phyloP scores from a whole-genome alignment of 179 eudicot genomes.

The Beta corolliflora region DNA sequence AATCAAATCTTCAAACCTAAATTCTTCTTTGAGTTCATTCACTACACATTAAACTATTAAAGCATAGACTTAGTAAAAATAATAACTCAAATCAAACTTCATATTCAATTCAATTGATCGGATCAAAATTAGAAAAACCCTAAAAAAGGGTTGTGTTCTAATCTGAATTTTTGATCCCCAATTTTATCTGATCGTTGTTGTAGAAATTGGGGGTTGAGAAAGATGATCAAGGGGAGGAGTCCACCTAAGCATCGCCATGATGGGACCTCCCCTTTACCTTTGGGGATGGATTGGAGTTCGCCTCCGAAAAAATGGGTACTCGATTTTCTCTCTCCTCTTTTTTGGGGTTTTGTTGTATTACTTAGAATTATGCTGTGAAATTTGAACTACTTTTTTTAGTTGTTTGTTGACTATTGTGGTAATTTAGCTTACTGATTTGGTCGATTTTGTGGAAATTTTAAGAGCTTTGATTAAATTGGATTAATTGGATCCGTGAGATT shows the following conservation, averaged over 20 bases:
- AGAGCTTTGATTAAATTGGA: neutral
- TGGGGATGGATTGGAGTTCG: constrained; percentile 99
- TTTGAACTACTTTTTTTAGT: neutral
- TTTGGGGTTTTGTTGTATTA: constrained; percentile 9
- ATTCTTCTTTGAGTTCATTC: neutral
- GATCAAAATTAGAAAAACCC: constrained; percentile 25
- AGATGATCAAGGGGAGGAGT: constrained; percentile 46
- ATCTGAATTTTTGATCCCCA: constrained; percentile 5
- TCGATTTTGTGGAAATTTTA: neutral
- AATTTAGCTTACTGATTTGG: constrained; percentile 1
- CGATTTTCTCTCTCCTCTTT: neutral
- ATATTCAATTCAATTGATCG: constrained; percentile 21
- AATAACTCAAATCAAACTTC: neutral
- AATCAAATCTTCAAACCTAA: neutral
- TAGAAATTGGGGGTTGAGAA: neutral
- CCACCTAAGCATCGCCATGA: constrained; percentile 97
- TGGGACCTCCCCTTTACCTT: constrained; percentile 93
- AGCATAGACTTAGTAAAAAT: neutral
- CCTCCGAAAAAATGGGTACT: constrained; percentile 86
- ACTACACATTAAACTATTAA: too few species aligned
- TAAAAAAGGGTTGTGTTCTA: constrained; percentile 5
- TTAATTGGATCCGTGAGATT: neutral
- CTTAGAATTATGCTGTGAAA: neutral
- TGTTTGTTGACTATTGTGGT: constrained; percentile 2
- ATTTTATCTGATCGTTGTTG: neutral